Conservation (phyloP, 2,329 filamentous ascomycete genomes). For the Xylariales sp. region DNA sequence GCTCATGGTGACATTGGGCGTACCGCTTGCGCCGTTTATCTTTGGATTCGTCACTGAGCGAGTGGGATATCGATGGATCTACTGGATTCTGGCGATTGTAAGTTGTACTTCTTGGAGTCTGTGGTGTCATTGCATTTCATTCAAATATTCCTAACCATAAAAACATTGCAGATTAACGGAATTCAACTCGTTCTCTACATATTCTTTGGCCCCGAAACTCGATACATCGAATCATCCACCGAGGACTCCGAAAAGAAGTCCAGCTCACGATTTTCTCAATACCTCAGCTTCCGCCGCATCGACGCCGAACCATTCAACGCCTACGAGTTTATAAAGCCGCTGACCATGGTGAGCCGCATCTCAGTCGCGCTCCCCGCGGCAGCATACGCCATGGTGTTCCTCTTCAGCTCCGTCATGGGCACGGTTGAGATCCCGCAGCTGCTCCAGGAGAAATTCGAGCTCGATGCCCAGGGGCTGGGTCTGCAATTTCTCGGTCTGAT, state of each 20-base stretch:
- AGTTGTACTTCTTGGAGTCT: too few species aligned
- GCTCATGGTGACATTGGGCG: conserved; percentile 21
- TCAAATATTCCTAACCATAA: too few species aligned
- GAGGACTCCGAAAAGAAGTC: conserved; percentile 34
- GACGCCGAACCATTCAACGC: conserved; percentile 44
- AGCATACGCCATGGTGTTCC: conserved; percentile 54
- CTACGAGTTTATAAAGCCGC: conserved; percentile 47
- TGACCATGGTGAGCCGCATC: conserved; percentile 34
- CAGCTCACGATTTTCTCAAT: too few species aligned
- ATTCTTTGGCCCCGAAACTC: conserved; percentile 51
- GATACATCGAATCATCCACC: conserved; percentile 36
- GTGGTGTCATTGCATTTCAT: too few species aligned
- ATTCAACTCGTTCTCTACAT: conserved; percentile 53
- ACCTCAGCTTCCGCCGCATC: conserved; percentile 42
- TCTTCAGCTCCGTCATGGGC: conserved; percentile 46
- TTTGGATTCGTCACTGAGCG: conserved; percentile 44
- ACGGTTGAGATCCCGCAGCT: conserved; percentile 58
- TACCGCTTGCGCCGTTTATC: conserved; percentile 25
- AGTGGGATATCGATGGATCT: conserved; percentile 54
- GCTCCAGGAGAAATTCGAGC: conserved; percentile 48
- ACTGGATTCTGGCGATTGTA: conserved; percentile 52
- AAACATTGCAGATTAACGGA: conserved; percentile 48
- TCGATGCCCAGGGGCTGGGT: conserved; percentile 54
- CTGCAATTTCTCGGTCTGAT: conserved; percentile 55
- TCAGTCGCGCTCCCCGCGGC: conserved; percentile 45